These are phyloP conservation scores for Amanita molliuscula DNA, from an alignment of 768 basidiomycete species.

Conservation along the genomic window DNA sequence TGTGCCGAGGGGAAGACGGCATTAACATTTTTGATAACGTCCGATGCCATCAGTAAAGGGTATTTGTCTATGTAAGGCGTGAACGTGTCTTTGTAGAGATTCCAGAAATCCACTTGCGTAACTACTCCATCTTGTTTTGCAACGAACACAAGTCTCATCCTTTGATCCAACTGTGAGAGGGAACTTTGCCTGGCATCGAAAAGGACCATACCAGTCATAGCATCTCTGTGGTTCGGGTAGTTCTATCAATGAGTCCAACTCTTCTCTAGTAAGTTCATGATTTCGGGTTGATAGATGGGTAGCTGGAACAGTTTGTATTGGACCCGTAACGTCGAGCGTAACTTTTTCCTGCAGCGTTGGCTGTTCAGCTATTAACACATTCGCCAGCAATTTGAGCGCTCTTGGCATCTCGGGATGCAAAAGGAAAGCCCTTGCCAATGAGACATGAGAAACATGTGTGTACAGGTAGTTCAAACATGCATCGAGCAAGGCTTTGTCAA, in stretches of 20 bases:
- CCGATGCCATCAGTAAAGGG: slow-evolving; percentile 71
- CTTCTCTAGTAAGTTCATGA: slow-evolving; percentile 64
- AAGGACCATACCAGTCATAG: slow-evolving; percentile 58
- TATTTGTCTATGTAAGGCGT: slow-evolving; percentile 44
- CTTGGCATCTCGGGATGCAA: slow-evolving; percentile 61
- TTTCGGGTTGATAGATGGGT: slow-evolving; percentile 34
- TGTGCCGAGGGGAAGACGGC: slow-evolving; percentile 77
- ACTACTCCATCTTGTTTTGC: slow-evolving; percentile 68
- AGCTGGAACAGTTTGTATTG: slow-evolving; percentile 48
- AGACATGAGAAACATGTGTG: slow-evolving; percentile 59
- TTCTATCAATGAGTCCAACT: slow-evolving; percentile 46
- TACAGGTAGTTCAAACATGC: slow-evolving; percentile 69
- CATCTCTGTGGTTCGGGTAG: slow-evolving; percentile 70
- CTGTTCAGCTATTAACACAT: slow-evolving; percentile 61
- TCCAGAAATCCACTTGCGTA: slow-evolving; percentile 95
- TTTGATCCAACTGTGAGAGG: slow-evolving; percentile 16
- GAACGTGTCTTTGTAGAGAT: slow-evolving; percentile 81
- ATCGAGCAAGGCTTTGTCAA: slow-evolving; percentile 61
- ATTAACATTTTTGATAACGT: slow-evolving; percentile 91
- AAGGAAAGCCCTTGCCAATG: slow-evolving; percentile 72
- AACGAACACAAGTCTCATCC: slow-evolving; percentile 91
- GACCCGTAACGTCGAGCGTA: slow-evolving; percentile 50
- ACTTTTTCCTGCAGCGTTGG: slow-evolving; percentile 47
- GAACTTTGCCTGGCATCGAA: neutral
- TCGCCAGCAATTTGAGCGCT: slow-evolving; percentile 58